Percentiles rank a stretch among this genome's conserved stretches.
Evolutionary conservation across 2,329 filamentous ascomycete genomes (phyloP).

Genomic region (Aureobasidium sp.): DNA sequence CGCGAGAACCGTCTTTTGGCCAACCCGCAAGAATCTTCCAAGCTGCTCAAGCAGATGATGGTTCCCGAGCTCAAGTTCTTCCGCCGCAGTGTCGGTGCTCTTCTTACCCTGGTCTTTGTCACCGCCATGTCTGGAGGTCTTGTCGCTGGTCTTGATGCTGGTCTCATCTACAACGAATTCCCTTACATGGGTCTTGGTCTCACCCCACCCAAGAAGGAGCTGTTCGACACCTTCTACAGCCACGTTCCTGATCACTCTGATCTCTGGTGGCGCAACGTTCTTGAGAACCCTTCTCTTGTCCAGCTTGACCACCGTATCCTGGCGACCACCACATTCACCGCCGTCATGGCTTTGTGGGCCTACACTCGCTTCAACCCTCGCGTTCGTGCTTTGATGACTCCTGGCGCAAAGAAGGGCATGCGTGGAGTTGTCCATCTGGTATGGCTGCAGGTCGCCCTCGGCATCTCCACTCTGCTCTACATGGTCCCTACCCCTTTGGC

Average conservation of each 20-base stretch:
- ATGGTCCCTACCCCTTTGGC: constrained; percentile 85
- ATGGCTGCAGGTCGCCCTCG: constrained; percentile 72
- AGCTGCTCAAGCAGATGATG: constrained; percentile 53
- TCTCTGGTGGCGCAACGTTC: constrained; percentile 93
- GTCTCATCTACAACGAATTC: constrained; percentile 98
- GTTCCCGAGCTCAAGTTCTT: constrained; percentile 65
- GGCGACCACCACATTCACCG: constrained; percentile 79
- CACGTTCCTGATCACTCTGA: constrained; percentile 72
- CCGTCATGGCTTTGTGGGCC: constrained; percentile 71
- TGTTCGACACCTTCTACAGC: constrained; percentile 80
- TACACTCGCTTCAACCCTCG: constrained; percentile 64
- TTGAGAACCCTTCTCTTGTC: constrained; percentile 92
- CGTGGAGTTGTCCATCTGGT: constrained; percentile 78
- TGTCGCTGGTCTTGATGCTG: constrained; percentile 90
- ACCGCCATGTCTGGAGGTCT: constrained; percentile 92
- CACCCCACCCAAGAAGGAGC: constrained; percentile 71
- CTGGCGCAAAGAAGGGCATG: constrained; percentile 62
- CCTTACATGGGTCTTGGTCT: constrained; percentile 86
- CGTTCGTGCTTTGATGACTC: constrained; percentile 53
- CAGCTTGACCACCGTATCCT: constrained; percentile 93
- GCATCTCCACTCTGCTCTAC: constrained; percentile 87
- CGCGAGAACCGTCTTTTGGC: constrained; percentile 68
- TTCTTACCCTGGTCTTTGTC: constrained; percentile 71
- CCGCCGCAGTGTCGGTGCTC: constrained; percentile 62
- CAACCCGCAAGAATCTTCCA: constrained; percentile 51